Evolutionary conservation across 225 moss, liverwort and hornwort genomes (phyloP).

Genomic region (Sphagnum tenellum): DNA sequence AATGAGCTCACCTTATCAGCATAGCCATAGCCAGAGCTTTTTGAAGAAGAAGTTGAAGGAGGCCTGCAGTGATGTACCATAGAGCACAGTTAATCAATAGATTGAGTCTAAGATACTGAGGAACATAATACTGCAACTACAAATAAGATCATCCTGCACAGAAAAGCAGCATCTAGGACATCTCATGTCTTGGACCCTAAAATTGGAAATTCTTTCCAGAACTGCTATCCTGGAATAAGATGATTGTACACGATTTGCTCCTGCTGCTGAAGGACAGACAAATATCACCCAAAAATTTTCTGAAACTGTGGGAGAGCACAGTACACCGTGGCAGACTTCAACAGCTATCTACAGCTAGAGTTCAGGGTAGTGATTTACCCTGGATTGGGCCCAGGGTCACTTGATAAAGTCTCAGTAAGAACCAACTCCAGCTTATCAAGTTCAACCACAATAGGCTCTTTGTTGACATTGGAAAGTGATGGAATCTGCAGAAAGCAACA

Average conservation of each 20-base stretch:
- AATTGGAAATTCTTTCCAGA: no score
- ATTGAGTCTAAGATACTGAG: no score
- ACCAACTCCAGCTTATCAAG: conserved; percentile 89
- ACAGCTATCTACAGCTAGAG: neutral
- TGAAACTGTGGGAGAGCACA: no score
- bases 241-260: no score
- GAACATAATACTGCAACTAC: no score
- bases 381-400: conserved; percentile 37
- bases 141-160: no score
- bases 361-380: conserved; percentile 32
- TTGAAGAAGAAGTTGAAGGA: conserved; percentile 38
- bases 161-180: no score
- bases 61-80: conserved; percentile 23
- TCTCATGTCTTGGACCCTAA: no score
- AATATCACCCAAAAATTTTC: no score
- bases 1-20: conserved; percentile 71
- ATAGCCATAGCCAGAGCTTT: conserved; percentile 75
- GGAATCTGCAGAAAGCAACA: conserved; percentile 60
- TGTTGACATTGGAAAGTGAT: conserved; percentile 79
- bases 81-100: neutral
- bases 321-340: no score
- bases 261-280: conserved; percentile 2
- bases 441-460: conserved; percentile 87
- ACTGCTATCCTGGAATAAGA: no score
- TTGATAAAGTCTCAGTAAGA: conserved; percentile 59